These are phyloP conservation scores for Klebsormidium nitens DNA, from an alignment of 139 green algal species.

Conservation along the genomic window DNA sequence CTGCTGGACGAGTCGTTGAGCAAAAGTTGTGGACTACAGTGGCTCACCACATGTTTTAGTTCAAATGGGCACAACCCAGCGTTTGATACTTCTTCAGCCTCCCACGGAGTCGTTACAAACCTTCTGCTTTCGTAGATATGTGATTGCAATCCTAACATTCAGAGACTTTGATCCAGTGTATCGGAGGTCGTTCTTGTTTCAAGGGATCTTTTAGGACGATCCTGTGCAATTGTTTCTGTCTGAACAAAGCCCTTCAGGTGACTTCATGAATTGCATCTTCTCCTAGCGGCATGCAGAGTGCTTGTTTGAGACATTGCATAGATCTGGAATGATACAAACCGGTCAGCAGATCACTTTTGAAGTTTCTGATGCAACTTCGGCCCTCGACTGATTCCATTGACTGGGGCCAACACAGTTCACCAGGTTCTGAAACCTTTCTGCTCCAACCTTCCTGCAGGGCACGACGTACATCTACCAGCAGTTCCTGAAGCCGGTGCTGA, in stretches of 20 bases:
- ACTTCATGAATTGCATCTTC: neutral
- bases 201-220: too few relatives aligned
- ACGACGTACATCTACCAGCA: slow-evolving; percentile 6
- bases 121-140: too few relatives aligned
- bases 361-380: too few relatives aligned
- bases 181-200: too few relatives aligned
- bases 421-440: neutral
- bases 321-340: too few relatives aligned
- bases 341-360: too few relatives aligned
- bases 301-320: too few relatives aligned
- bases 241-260: too few relatives aligned
- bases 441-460: neutral
- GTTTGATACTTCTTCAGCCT: neutral
- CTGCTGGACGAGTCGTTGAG: neutral
- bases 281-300: neutral
- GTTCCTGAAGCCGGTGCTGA: slow-evolving; percentile 3
- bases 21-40: neutral
- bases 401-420: neutral
- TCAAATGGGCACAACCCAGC: neutral
- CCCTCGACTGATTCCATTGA: neutral
- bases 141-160: too few relatives aligned
- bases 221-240: too few relatives aligned
- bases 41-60: neutral
- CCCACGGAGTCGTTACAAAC: too few relatives aligned
- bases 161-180: too few relatives aligned